phyloP scores from a whole-genome alignment of 176 grass and related monocot genomes.

The Raddia guianensis region DNA sequence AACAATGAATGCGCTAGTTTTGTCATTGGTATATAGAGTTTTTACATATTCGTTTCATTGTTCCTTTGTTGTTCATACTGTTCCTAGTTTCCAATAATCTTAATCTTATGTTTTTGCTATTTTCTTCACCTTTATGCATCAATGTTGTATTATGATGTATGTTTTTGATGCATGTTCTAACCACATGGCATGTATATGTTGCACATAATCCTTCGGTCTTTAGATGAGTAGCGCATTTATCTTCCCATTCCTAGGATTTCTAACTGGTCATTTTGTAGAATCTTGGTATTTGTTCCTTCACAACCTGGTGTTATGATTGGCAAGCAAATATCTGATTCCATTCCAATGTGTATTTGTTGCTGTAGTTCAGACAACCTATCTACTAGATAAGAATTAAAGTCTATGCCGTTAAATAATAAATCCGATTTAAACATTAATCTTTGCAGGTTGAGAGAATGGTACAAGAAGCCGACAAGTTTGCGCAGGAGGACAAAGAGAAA shows the following conservation, averaged over 20 bases:
- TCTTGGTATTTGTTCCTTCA: background rate
- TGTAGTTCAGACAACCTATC: background rate
- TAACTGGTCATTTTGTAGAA: background rate
- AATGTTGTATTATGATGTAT: constrained; percentile 1
- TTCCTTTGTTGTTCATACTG: background rate
- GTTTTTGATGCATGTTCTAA: background rate
- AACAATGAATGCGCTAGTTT: background rate
- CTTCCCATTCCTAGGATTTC: background rate
- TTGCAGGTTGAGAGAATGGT: constrained; percentile 96
- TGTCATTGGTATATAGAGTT: background rate
- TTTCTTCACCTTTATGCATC: background rate
- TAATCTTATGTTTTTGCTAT: background rate
- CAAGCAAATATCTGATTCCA: background rate
- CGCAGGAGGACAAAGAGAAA: constrained; percentile 97
- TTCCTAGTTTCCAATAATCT: background rate
- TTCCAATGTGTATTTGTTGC: background rate
- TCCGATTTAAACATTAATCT: background rate
- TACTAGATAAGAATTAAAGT: background rate
- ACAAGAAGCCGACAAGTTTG: constrained; percentile 85
- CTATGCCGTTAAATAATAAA: background rate
- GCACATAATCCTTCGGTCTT: background rate
- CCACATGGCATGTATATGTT: background rate
- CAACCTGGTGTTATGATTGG: background rate
- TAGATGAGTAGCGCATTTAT: background rate
- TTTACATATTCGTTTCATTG: background rate